Conservation (phyloP, 1,284 basidiomycete species). For the Cryptococcus sp. region DNA sequence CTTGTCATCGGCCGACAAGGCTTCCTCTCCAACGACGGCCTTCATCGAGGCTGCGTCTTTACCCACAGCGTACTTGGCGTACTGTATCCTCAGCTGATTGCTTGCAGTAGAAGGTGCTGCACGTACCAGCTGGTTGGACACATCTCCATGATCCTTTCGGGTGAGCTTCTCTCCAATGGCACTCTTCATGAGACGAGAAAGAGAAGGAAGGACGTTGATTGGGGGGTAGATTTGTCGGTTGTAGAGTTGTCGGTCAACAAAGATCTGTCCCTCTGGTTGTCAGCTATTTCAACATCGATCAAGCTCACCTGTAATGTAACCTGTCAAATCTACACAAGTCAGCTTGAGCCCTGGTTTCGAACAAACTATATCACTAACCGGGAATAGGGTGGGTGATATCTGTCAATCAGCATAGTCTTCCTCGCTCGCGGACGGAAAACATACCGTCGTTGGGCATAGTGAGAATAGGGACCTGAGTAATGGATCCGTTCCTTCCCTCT, state of each 20-base stretch:
- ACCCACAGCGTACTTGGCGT: slow-evolving; percentile 95
- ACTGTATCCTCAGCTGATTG: slow-evolving; percentile 51
- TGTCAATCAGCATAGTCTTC: slow-evolving; percentile 40
- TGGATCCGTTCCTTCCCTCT: slow-evolving; percentile 94
- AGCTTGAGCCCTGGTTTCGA: no score
- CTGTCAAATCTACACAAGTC: slow-evolving; percentile 70
- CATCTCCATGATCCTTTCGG: slow-evolving; percentile 96
- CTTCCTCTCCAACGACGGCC: slow-evolving; percentile 98
- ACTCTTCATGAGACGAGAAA: slow-evolving; percentile 99
- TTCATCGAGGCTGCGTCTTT: slow-evolving; percentile 98
- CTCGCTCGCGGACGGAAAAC: no score
- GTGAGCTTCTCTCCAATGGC: slow-evolving; percentile 97
- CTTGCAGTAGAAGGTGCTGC: slow-evolving; percentile 21
- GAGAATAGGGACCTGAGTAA: slow-evolving; percentile 98
- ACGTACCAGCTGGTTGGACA: slow-evolving; percentile 90
- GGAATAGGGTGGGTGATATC: slow-evolving; percentile 99
- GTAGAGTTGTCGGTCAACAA: slow-evolving; percentile 71
- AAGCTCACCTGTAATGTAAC: slow-evolving; percentile 76
- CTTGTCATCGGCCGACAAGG: slow-evolving; percentile 88
- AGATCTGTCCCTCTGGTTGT: slow-evolving; percentile 80
- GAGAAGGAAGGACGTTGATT: slow-evolving; percentile 97
- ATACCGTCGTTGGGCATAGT: slow-evolving; percentile 99
- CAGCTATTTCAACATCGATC: background rate
- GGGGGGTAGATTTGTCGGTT: slow-evolving; percentile 94
- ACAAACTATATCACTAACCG: slow-evolving; percentile 12